Evolutionary conservation across 331 rosid genomes (phyloP), one percentile per base, ranked within the genome.

Genomic region (Telfairia occidentalis): DNA sequence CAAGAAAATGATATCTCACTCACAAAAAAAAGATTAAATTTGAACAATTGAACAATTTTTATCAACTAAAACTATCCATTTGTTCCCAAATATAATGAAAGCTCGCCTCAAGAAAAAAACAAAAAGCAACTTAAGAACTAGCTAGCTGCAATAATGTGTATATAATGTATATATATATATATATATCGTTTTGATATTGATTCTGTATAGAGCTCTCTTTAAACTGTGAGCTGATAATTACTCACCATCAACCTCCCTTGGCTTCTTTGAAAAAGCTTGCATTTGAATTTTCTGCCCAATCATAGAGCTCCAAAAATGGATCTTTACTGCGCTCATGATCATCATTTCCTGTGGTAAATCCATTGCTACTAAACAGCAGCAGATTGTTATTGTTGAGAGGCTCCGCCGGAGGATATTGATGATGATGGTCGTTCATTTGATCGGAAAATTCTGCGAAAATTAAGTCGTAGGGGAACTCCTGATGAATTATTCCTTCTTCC

Each of bases 271-370:
- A 69, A 21, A 42, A 43, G 21, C 49, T 40, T 7, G 23, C 53
- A 23, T 43, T 69, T 42, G 74, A 63, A 34, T 69, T 34, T 42
- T 83, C 84, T n/a, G 77, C 89, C 77, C 77, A 53, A 53, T 75
- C 96, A 78, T 89, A 97, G 82, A 91, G 87, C 67, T 89, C 81
- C 76, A 61, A 82, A 83, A 90, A 93, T 29, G 96, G 92, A 32
- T 93, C 82, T 53, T 69, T 69, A 43, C 74, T 69, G 2, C 71
- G 77, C 38, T 32, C 69, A 8, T n/a, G n/a, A n/a, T 78, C 65
- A 75, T 84, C 86, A n/a, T 86, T 88, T 78, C 83, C 94, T 28
- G 78, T 77, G 49, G 89, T 87, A 86, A 91, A 83, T 11, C 54
- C 50, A 40, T 69, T 54, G 55, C 7, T 63, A 63, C 71, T 13